These are phyloP conservation scores for Globisporangium perplexum DNA, from an alignment of 352 stramenopile genomes.

Conservation along the genomic window DNA sequence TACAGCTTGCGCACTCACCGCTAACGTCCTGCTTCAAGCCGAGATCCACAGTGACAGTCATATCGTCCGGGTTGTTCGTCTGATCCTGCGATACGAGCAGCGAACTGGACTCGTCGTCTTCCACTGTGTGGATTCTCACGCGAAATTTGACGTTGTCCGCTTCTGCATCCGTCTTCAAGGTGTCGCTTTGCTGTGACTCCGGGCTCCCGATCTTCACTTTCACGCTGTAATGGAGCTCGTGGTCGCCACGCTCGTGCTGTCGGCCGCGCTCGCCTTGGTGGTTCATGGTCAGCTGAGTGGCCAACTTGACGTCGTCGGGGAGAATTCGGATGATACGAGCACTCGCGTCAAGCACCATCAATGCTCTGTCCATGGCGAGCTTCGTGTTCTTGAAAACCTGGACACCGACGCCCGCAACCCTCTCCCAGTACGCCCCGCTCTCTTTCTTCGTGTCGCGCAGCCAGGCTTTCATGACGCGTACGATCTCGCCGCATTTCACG, in stretches of 20 bases:
- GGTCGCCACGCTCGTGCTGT: conserved; percentile 13
- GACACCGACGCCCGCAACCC: conserved; percentile 14
- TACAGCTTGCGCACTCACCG: conserved; percentile 7
- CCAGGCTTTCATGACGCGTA: conserved; percentile 46
- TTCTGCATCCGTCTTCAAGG: background rate
- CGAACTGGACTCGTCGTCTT: conserved; percentile 1
- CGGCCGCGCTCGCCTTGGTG: background rate
- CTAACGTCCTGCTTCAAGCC: conserved; percentile 27
- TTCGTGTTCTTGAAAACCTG: conserved; percentile 16
- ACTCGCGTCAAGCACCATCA: conserved; percentile 6
- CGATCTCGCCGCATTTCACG: conserved; percentile 39
- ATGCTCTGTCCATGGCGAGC: conserved; percentile 9
- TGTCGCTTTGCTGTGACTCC: background rate
- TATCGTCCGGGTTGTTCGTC: conserved; percentile 14
- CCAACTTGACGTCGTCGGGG: conserved; percentile 4
- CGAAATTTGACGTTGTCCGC: conserved; percentile 33
- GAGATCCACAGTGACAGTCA: conserved; percentile 24
- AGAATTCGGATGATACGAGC: conserved; percentile 9
- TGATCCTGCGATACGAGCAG: background rate
- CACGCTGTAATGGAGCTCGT: conserved; percentile 31
- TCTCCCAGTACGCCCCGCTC: conserved; percentile 29
- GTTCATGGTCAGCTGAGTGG: conserved; percentile 4
- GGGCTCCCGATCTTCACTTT: conserved; percentile 21
- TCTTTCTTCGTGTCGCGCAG: conserved; percentile 21
- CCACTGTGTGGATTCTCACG: conserved; percentile 24